Evolutionary conservation across 2,329 filamentous ascomycete genomes (phyloP), one percentile per base, ranked within the genome.

Genomic region (Cadophora sp.): DNA sequence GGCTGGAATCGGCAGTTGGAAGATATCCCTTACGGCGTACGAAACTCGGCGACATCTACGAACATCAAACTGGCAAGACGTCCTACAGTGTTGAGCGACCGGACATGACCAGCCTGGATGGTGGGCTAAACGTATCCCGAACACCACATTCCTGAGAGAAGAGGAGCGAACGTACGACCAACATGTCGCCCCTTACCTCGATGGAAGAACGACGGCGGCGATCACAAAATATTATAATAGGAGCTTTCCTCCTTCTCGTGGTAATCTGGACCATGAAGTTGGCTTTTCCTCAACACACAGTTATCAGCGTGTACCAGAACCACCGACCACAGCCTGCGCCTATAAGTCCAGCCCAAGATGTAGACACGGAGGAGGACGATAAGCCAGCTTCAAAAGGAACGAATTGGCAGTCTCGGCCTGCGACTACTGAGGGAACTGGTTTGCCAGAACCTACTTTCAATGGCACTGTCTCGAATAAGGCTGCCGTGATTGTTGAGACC

Each of bases 401-500:
- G 20, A 56, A 53, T 22, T 47, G 56, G n/a, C 68, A 66, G 41
- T 48, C 58, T 7, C 41, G 58, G 24, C 58, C 58, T 30, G 41
- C 39, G 24, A 24, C 58, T 7, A 2, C 41, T 8, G n/a, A 33
- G 9, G 43, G 58, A 13, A 43, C 48, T 7, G 43, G 56, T 22
- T 20, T 66, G 16, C 48, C 60, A 33, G 64, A 51, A 14, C 66
- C 70, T 41, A 59, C 58, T 9, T 72, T 73, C 64, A 73, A 74
- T 64, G 72, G 71, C 22, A 72, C 68, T 0, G 61, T 73, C n/a
- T 65, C 66, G 39, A 70, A 66, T 24, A 78, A 78, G 59, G 79
- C 74, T 5, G 80, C 79, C 0, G 75, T 79, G 8, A 80, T 81
- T 20, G 74, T 80, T 43, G 79, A 80, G 65, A 76, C 77, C n/a